Percentiles rank a stretch among this genome's conserved stretches.
Evolutionary conservation across 345 rosid genomes (phyloP).

Genomic region (Mangifera indica): DNA sequence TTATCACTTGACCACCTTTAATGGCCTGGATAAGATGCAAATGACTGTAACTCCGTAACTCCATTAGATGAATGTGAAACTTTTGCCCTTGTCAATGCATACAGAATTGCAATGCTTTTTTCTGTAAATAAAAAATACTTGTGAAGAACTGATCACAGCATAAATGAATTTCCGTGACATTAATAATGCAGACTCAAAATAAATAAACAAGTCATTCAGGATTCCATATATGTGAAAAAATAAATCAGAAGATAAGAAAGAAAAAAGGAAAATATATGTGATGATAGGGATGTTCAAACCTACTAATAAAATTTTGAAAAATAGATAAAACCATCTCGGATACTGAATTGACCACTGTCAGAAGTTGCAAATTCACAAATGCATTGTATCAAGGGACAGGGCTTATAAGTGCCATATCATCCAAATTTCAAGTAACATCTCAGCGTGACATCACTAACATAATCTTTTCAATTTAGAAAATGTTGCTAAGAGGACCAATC

Average conservation of each 20-base stretch:
- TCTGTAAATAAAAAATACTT: slow-evolving; percentile 11
- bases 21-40: slow-evolving; percentile 46
- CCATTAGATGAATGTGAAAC: slow-evolving; percentile 37
- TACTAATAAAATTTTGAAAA: not conserved
- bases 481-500: not conserved
- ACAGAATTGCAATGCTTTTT: not conserved
- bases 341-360: not conserved
- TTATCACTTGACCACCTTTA: slow-evolving; percentile 35
- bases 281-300: not conserved
- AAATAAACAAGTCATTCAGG: not conserved
- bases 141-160: not conserved
- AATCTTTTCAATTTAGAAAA: not conserved
- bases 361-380: not conserved
- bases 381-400: not conserved
- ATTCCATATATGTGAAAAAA: not conserved
- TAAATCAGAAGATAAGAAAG: not conserved
- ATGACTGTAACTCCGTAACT: slow-evolving; percentile 47
- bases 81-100: not conserved
- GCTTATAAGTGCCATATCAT: not conserved
- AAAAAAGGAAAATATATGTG: not conserved
- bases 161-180: not conserved
- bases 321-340: not conserved
- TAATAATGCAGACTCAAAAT: not conserved
- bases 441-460: not conserved
- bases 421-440: not conserved